Conservation (phyloP, 306 rosid genomes). For the Castanospermum australe region DNA sequence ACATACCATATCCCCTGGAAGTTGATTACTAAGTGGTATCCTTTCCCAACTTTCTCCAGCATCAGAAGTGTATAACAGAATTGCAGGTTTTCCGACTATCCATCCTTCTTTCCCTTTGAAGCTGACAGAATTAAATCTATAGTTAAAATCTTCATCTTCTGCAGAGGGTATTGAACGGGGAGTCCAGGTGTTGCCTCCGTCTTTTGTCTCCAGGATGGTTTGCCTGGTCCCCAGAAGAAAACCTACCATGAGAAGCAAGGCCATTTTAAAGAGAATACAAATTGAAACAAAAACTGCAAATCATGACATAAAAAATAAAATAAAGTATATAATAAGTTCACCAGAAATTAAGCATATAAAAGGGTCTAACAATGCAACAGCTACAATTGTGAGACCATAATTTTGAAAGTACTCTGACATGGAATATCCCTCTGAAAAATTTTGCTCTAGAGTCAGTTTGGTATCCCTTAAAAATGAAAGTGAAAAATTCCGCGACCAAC, state of each 20-base stretch:
- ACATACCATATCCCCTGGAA: conserved; percentile 92
- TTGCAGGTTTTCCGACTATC: conserved; percentile 94
- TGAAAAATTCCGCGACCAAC: no score
- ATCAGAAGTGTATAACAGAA: conserved; percentile 81
- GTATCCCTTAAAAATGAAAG: no score
- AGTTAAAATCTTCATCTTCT: conserved; percentile 95
- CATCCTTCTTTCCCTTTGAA: conserved; percentile 95
- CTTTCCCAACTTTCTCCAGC: conserved; percentile 91
- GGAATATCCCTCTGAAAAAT: background rate
- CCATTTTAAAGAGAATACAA: background rate
- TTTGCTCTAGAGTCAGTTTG: no score
- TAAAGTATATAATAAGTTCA: background rate
- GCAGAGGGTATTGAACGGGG: conserved; percentile 93
- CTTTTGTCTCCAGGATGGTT: conserved; percentile 88
- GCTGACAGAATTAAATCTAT: conserved; percentile 88
- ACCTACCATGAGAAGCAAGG: conserved; percentile 45
- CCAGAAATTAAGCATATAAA: background rate
- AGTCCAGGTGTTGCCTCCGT: conserved; percentile 86
- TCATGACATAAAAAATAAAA: background rate
- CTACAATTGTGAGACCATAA: background rate
- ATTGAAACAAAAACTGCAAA: background rate
- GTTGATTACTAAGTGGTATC: conserved; percentile 84
- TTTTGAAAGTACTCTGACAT: background rate
- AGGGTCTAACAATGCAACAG: background rate
- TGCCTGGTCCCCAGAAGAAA: conserved; percentile 90